Evolutionary conservation across 352 stramenopile genomes (phyloP).

Genomic region (Phytophthora lateralis): DNA sequence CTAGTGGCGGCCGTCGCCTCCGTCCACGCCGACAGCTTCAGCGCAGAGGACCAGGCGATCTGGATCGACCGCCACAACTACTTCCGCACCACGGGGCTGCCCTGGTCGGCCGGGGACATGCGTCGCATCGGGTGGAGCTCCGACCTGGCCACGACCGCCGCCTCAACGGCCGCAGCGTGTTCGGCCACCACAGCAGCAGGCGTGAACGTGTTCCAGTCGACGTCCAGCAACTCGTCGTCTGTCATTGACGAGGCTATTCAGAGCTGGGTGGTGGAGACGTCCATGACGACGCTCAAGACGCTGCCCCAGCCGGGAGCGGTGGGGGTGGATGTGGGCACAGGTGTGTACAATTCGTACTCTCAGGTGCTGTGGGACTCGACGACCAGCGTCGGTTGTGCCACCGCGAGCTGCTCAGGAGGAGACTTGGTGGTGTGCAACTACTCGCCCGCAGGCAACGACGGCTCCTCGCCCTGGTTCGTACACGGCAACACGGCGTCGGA

Average conservation of each 20-base stretch:
- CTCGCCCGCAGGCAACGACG: slow-evolving; percentile 57
- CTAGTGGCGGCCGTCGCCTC: slow-evolving; percentile 4
- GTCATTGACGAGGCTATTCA: slow-evolving; percentile 62
- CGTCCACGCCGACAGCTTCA: slow-evolving; percentile 27
- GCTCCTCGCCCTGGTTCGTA: slow-evolving; percentile 60
- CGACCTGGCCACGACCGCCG: slow-evolving; percentile 46
- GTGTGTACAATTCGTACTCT: slow-evolving; percentile 78
- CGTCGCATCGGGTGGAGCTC: slow-evolving; percentile 66
- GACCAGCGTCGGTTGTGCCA: slow-evolving; percentile 67
- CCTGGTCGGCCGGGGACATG: slow-evolving; percentile 71
- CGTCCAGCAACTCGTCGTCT: slow-evolving; percentile 30
- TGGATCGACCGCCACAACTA: slow-evolving; percentile 83
- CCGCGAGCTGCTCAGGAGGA: slow-evolving; percentile 42
- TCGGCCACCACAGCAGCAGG: slow-evolving; percentile 37
- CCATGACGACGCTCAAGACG: slow-evolving; percentile 48
- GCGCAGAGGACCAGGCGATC: slow-evolving; percentile 51
- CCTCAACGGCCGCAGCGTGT: slow-evolving; percentile 45
- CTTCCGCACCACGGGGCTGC: slow-evolving; percentile 75
- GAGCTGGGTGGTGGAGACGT: slow-evolving; percentile 64
- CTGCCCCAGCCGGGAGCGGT: slow-evolving; percentile 46
- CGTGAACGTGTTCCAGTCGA: slow-evolving; percentile 56
- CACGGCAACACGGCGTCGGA: slow-evolving; percentile 51
- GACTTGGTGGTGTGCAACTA: slow-evolving; percentile 71
- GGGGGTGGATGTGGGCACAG: slow-evolving; percentile 55
- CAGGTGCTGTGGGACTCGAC: slow-evolving; percentile 74